Conservation (phyloP, 2,329 filamentous ascomycete genomes). For the Leptographium flavum region DNA sequence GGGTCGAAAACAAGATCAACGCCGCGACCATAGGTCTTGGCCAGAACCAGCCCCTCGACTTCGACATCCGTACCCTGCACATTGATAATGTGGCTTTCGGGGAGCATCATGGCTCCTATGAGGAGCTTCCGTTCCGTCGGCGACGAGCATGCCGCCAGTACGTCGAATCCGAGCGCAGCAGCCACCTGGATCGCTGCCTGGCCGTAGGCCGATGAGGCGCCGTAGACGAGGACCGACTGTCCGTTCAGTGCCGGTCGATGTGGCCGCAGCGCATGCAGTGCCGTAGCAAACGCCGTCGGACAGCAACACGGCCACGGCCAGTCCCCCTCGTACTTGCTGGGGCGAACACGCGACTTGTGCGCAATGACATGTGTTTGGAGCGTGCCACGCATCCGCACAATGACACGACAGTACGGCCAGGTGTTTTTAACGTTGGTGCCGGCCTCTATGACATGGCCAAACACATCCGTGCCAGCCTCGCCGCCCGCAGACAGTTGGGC, state of each 20-base stretch:
- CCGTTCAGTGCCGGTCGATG: slow-evolving; percentile 15
- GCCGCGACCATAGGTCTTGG: slow-evolving; percentile 18
- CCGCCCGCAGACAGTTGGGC: slow-evolving; percentile 14
- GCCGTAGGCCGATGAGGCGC: slow-evolving; percentile 26
- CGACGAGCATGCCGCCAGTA: slow-evolving; percentile 26
- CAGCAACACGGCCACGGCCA: slow-evolving; percentile 15
- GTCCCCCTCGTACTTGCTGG: slow-evolving; percentile 11
- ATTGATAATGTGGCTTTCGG: slow-evolving; percentile 21
- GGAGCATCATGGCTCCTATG: slow-evolving; percentile 7
- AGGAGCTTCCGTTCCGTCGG: slow-evolving; percentile 24
- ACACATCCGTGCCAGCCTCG: slow-evolving; percentile 21
- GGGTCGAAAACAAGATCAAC: slow-evolving; percentile 33
- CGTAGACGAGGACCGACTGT: slow-evolving; percentile 27
- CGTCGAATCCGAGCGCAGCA: slow-evolving; percentile 9
- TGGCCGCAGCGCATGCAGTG: slow-evolving; percentile 26
- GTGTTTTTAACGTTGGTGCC: slow-evolving; percentile 21
- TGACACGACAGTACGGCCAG: slow-evolving; percentile 25
- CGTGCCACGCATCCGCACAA: slow-evolving; percentile 23
- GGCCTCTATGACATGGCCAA: slow-evolving; percentile 21
- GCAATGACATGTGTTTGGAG: slow-evolving; percentile 21
- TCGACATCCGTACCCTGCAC: not conserved
- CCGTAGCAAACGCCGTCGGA: slow-evolving; percentile 25
- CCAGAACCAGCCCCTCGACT: slow-evolving; percentile 14
- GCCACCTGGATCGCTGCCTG: slow-evolving; percentile 28
- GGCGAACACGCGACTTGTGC: slow-evolving; percentile 21